These are phyloP conservation scores for Wickerhamomyces queroliae DNA, from an alignment of 805 yeast genomes.

Conservation along the genomic window DNA sequence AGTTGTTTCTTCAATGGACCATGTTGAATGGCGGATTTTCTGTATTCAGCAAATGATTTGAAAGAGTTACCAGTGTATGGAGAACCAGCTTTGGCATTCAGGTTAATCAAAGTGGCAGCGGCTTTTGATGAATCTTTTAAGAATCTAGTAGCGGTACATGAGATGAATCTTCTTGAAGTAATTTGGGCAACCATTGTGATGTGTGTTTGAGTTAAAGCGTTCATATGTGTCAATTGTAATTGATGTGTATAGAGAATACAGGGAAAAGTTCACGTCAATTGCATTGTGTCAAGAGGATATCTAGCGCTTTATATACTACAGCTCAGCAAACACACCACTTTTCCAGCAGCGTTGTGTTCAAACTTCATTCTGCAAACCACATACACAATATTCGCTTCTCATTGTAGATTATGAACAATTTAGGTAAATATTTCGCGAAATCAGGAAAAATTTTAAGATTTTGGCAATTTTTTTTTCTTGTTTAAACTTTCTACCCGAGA, in stretches of 20 bases:
- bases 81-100: background rate
- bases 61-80: conserved; percentile 27
- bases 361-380: too few relatives aligned
- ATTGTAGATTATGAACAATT: too few relatives aligned
- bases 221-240: too few relatives aligned
- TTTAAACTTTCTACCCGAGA: background rate
- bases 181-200: background rate
- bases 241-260: background rate
- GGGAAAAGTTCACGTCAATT: background rate
- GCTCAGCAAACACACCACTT: background rate
- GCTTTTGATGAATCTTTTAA: conserved; percentile 17
- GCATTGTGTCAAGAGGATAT: background rate
- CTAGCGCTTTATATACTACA: background rate
- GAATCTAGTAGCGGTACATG: background rate
- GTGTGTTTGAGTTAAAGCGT: background rate
- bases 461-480: background rate
- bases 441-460: too few relatives aligned
- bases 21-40: conserved; percentile 31
- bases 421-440: background rate
- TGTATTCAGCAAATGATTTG: conserved; percentile 29
- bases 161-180: background rate
- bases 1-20: conserved; percentile 27
- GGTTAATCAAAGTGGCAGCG: conserved; percentile 7
- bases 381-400: too few relatives aligned
- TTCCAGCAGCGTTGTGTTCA: too few relatives aligned